Evolutionary conservation across 1,284 basidiomycete genomes (phyloP).

Genomic region (Kwoniella shivajii): DNA sequence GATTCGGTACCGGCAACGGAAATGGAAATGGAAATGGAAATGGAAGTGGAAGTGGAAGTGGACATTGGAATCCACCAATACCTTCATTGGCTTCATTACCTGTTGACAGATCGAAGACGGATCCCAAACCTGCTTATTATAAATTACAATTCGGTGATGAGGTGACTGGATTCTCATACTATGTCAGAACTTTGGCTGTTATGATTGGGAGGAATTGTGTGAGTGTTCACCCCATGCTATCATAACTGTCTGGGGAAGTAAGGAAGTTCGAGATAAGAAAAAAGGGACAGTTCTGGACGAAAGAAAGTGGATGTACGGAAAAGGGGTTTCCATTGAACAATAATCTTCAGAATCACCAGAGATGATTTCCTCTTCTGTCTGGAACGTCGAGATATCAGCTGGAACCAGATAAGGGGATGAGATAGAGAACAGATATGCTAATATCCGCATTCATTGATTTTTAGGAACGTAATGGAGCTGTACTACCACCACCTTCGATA

Average conservation of each 20-base stretch:
- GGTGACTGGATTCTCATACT: conserved; percentile 53
- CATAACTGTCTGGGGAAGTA: neutral
- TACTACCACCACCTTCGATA: conserved; percentile 37
- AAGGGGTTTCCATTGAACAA: too few species aligned
- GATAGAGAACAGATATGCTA: neutral
- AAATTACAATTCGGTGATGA: conserved; percentile 55
- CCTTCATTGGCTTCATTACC: conserved; percentile 50
- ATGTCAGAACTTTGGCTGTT: conserved; percentile 52
- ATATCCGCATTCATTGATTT: neutral
- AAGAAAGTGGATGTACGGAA: neutral
- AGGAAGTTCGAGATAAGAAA: neutral
- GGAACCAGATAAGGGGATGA: neutral
- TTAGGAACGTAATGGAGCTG: conserved; percentile 30
- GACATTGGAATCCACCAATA: conserved; percentile 44
- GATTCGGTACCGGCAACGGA: neutral
- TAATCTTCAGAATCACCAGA: too few species aligned
- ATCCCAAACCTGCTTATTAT: conserved; percentile 54
- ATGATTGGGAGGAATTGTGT: conserved; percentile 52
- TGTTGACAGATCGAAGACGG: conserved; percentile 51
- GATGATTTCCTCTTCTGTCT: too few species aligned
- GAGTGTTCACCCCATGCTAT: conserved; percentile 16
- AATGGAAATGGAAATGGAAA: neutral
- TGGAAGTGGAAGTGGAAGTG: neutral
- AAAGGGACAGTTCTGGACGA: neutral
- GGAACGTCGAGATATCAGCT: neutral